Evolutionary conservation across 768 basidiomycete species (phyloP).

Genomic region (Kwoniella europaea): DNA sequence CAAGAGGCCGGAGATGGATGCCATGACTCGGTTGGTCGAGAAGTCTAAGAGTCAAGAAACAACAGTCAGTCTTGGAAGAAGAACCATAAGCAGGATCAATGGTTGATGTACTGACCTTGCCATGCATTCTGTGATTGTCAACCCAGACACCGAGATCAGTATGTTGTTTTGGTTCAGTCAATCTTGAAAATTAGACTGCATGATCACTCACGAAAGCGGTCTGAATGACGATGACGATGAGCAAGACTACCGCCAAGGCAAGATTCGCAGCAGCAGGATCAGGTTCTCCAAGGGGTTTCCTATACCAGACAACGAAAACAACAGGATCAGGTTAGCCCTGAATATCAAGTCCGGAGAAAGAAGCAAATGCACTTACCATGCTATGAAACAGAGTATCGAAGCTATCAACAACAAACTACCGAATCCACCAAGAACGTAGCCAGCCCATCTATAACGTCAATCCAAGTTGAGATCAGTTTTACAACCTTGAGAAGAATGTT

Average conservation of each 20-base stretch:
- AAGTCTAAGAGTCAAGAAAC: constrained; percentile 58
- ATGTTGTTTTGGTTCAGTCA: background rate
- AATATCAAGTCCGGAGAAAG: background rate
- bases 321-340: too few relatives aligned
- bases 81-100: background rate
- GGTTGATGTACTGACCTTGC: constrained; percentile 33
- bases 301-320: constrained; percentile 29
- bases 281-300: constrained; percentile 69
- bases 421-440: constrained; percentile 68
- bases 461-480: too few relatives aligned
- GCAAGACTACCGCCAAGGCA: constrained; percentile 67
- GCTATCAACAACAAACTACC: constrained; percentile 67
- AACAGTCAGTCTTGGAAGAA: background rate
- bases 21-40: constrained; percentile 67
- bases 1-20: constrained; percentile 63
- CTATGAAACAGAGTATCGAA: constrained; percentile 66
- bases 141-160: background rate
- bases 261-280: constrained; percentile 66
- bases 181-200: background rate
- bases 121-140: constrained; percentile 62
- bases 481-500: background rate
- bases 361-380: constrained; percentile 55
- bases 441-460: constrained; percentile 56
- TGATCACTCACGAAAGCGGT: constrained; percentile 41
- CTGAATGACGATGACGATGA: constrained; percentile 58